Base-by-base conservation (phyloP, 2,329 filamentous ascomycete genomes). In the Incumbomyces lentus region DNA sequence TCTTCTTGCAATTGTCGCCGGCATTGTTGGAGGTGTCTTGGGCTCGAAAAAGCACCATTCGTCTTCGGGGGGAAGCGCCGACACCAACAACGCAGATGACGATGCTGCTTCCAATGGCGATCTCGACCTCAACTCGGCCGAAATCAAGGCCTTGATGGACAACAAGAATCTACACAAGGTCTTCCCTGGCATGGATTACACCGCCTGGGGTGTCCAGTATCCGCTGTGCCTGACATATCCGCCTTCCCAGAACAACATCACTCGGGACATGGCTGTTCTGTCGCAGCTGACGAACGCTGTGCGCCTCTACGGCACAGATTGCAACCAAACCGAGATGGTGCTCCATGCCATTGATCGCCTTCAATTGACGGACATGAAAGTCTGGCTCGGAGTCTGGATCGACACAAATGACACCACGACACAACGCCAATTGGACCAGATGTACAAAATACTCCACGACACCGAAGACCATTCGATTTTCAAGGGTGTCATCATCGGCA, bases 321-420 rank as follows among this genome's bases (percentile, higher is more conserved):
- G 90, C 74, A 95, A 95, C 65, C 90, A 96, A 66, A 96, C 90
- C 0, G 78, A 95, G 64, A 92, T 96, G 84, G 78, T 93, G 1
- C 70, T 96, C 7, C 82, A 92, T 58, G 82, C 89, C 16, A 82
- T 96, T 56, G 73, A 85, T 48, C 75, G 75, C 42, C 73, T 96
- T 11, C 73, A 82, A 44, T 68, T 95, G 56, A 70, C 64, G 22
- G 74, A 84, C 46, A 79, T 94, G 70, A 94, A 93, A 64, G 72
- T 96, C 52, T 96, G 90, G 90, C 71, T 96, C 37, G 90, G 90
- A 13, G 89, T 96, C 2, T 95, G 89, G 86, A 82, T 94, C 52
- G 88, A 92, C 60, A 74, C 70, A 47, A 94, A 95, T 64, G 64
- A 70, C 7, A 93, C 86, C 0, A 95, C 90, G 48, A 95, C 92